Evolutionary conservation across 129 eudicot species (phyloP).

Genomic region (Dittrichia graveolens): DNA sequence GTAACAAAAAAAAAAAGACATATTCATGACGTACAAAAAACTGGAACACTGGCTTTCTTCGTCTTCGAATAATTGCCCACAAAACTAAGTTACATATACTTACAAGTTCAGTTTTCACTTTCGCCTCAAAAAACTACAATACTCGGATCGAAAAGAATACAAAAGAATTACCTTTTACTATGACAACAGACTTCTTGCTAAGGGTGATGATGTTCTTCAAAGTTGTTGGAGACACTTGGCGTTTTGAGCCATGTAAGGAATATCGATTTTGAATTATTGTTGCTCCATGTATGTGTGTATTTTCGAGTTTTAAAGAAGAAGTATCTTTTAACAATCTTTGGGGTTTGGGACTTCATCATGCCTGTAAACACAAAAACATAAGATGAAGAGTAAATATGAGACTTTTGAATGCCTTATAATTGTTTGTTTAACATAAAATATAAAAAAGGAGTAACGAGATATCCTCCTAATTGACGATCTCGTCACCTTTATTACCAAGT

Average conservation of each 20-base stretch:
- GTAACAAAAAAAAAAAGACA: too few species aligned
- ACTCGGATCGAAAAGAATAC: conserved; percentile 7
- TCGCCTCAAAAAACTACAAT: conserved; percentile 14
- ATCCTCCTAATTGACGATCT: not conserved
- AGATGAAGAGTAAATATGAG: not conserved
- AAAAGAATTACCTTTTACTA: conserved; percentile 36
- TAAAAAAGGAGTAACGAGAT: not conserved
- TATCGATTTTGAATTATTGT: conserved; percentile 31
- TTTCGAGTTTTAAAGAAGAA: conserved; percentile 30
- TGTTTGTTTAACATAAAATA: not conserved
- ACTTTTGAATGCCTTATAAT: not conserved
- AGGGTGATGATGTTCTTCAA: conserved; percentile 23
- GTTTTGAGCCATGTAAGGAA: conserved; percentile 29
- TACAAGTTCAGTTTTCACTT: conserved; percentile 17
- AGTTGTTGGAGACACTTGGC: conserved; percentile 39
- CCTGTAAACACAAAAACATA: conserved; percentile 19
- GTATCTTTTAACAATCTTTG: conserved; percentile 18
- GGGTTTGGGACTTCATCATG: conserved; percentile 19
- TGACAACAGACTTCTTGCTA: conserved; percentile 15
- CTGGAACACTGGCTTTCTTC: not conserved
- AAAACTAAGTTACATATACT: conserved; percentile 31
- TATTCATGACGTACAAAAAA: too few species aligned
- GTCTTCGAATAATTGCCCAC: conserved; percentile 14
- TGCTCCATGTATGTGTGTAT: conserved; percentile 30
- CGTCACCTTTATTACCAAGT: not conserved